Percentiles rank a stretch among this genome's conserved stretches.
Conservation (phyloP, 1,284 basidiomycete genomes). For the Coniferiporia weirii region DNA sequence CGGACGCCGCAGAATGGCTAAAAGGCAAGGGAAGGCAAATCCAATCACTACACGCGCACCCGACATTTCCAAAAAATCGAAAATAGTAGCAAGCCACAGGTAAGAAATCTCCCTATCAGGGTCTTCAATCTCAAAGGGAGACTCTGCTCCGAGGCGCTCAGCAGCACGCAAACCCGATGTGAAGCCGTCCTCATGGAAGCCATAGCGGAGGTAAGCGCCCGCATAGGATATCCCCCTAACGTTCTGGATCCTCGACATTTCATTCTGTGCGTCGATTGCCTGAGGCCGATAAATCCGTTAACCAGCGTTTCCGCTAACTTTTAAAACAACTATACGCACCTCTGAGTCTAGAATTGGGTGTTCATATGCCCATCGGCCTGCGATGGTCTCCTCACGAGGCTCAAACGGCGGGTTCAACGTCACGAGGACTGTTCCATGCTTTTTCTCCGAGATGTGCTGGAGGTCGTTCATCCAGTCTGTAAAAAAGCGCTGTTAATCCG, state of each 20-base stretch:
- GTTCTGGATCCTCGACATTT: conserved; percentile 59
- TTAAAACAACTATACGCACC: conserved; percentile 26
- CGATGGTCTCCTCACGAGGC: conserved; percentile 43
- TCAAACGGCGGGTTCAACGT: conserved; percentile 73
- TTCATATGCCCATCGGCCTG: conserved; percentile 58
- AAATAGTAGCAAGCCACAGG: conserved; percentile 24
- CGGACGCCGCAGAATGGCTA: conserved; percentile 10
- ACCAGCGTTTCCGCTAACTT: neutral
- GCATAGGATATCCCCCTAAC: conserved; percentile 62
- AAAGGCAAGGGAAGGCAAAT: conserved; percentile 18
- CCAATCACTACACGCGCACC: conserved; percentile 22
- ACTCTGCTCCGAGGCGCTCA: conserved; percentile 22
- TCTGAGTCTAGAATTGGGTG: conserved; percentile 59
- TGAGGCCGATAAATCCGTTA: conserved; percentile 20
- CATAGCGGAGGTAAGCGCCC: conserved; percentile 78
- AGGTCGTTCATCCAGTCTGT: conserved; percentile 77
- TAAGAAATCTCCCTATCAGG: conserved; percentile 21
- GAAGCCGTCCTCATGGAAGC: conserved; percentile 82
- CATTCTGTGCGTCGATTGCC: conserved; percentile 53
- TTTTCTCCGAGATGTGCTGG: conserved; percentile 56
- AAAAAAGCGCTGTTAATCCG: conserved; percentile 16
- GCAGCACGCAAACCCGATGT: conserved; percentile 51
- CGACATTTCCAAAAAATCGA: conserved; percentile 30
- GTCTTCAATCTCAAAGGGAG: conserved; percentile 29
- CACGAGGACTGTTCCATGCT: conserved; percentile 67